Evolutionary conservation across 1,139 yeast species (phyloP), one percentile per base, ranked within the genome.

Genomic region (Schwanniomyces etchellsii): DNA sequence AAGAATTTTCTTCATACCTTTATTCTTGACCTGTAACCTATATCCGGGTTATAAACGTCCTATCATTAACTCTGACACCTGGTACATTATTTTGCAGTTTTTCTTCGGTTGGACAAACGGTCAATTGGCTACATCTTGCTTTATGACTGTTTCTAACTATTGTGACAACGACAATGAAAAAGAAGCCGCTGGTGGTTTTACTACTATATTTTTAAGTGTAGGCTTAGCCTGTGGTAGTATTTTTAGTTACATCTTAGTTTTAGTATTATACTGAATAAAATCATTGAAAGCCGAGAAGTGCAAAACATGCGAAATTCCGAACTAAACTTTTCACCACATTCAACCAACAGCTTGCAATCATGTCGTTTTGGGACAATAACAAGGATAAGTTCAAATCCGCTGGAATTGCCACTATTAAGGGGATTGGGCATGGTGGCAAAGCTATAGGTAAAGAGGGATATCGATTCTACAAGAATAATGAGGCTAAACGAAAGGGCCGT

Each of bases 171-270:
- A 75, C 27, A 71, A 71, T 14, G 93, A 85, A 48, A 80, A 78
- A 52, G 88, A 84, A 41, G 96, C 96, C 0, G 95, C 97, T 1
- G 96, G 96, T 24, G 96, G 96, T 3, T 83, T 88, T 52, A 82
- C 94, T 34, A 77, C 86, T 1, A 75, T 86, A 12, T 76, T 83
- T 41, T 66, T 86, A 32, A 80, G 89, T 36, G 47, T 75, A 14
- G 95, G 95, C 0, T 64, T 88, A 33, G 78, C 93, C 0, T 62
- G 71, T 3, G 96, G 97, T 2, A 78, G 94, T 40, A 45, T 88
- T 1, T 52, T 81, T 31, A 81, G 95, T 46, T 85, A 85, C 48
- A 48, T 75, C 1, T 67, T 84, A 35, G 88, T 80, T 6, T 37
- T 57, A 16, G 32, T 45, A 20, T 48, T 59, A 16, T 41, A 44